A percentile compares a stretch with the other conserved stretches of the same genome.
phyloP scores from a whole-genome alignment of 495 filamentous ascomycete genomes.

The Annulohypoxylon maeteangense region DNA sequence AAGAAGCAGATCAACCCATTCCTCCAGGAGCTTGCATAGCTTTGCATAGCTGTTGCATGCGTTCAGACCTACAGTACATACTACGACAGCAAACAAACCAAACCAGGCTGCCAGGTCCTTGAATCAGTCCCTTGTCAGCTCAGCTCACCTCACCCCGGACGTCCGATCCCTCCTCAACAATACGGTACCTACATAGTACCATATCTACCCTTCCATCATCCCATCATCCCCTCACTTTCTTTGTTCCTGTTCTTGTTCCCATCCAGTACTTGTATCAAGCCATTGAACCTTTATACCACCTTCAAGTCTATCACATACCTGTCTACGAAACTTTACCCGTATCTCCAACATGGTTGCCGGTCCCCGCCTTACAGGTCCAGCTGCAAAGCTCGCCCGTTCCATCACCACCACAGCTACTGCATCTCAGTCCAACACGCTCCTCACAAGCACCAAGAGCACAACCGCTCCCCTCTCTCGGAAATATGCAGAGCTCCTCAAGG shows the following conservation, averaged over 20 bases:
- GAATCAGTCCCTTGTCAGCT: constrained; percentile 17
- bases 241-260: constrained; percentile 22
- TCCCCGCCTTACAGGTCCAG: constrained; percentile 53
- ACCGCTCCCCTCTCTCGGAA: constrained; percentile 48
- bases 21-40: constrained; percentile 32
- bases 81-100: constrained; percentile 9
- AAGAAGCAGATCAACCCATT: constrained; percentile 28
- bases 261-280: constrained; percentile 23
- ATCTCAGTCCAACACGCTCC: constrained; percentile 49
- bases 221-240: constrained; percentile 20
- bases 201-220: constrained; percentile 21
- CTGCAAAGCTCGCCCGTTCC: constrained; percentile 57
- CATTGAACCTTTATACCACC: constrained; percentile 33
- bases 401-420: constrained; percentile 54
- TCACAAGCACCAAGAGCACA: constrained; percentile 48
- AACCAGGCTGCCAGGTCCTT: not conserved
- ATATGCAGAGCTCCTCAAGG: constrained; percentile 50
- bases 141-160: constrained; percentile 40
- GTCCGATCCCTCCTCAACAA: constrained; percentile 45
- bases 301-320: not conserved
- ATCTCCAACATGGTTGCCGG: constrained; percentile 38
- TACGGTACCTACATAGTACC: constrained; percentile 21
- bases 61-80: no score
- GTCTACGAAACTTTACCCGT: constrained; percentile 12
- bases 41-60: not conserved